Percentiles rank a stretch among this genome's conserved stretches.
phyloP scores from a whole-genome alignment of 2,329 filamentous ascomycete species.

The Ophiostoma sp. region DNA sequence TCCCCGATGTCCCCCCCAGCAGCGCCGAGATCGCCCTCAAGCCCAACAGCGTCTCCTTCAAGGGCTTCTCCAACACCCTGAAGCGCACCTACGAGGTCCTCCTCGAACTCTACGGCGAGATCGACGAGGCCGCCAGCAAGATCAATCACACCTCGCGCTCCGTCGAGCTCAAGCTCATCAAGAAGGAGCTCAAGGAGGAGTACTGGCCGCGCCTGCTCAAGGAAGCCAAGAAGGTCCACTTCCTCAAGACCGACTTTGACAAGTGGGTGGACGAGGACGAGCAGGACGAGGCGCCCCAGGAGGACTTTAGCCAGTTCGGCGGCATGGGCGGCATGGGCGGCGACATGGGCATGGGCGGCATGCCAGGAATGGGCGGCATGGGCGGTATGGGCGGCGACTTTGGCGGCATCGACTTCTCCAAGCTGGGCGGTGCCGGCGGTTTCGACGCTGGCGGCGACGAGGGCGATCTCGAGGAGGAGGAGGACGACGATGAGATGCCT shows the following conservation, averaged over 20 bases:
- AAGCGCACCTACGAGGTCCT: conserved; percentile 83
- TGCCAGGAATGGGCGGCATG: conserved; percentile 50
- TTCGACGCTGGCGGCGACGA: conserved; percentile 38
- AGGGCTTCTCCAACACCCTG: conserved; percentile 73
- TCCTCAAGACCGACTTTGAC: conserved; percentile 94
- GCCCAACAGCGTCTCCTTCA: conserved; percentile 71
- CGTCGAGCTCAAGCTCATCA: conserved; percentile 84
- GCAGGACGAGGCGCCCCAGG: conserved; percentile 82
- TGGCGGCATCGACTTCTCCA: conserved; percentile 88
- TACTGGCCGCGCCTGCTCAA: conserved; percentile 96
- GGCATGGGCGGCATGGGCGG: conserved; percentile 56
- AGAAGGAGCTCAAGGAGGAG: conserved; percentile 92
- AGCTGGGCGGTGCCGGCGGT: conserved; percentile 58
- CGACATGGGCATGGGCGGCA: conserved; percentile 33
- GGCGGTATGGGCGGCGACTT: conserved; percentile 57
- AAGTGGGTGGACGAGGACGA: conserved; percentile 99
- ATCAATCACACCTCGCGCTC: conserved; percentile 83
- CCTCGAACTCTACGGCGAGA: conserved; percentile 84
- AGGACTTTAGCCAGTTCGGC: conserved; percentile 66
- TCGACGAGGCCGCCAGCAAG: conserved; percentile 79
- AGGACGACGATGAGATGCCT: conserved; percentile 79
- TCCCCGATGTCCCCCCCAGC: conserved; percentile 72
- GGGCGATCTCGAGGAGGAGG: conserved; percentile 50
- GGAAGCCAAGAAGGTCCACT: conserved; percentile 83
- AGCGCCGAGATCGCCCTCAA: conserved; percentile 80